Evolutionary conservation across 345 rosid species (phyloP).

Genomic region (Corymbia maculata): DNA sequence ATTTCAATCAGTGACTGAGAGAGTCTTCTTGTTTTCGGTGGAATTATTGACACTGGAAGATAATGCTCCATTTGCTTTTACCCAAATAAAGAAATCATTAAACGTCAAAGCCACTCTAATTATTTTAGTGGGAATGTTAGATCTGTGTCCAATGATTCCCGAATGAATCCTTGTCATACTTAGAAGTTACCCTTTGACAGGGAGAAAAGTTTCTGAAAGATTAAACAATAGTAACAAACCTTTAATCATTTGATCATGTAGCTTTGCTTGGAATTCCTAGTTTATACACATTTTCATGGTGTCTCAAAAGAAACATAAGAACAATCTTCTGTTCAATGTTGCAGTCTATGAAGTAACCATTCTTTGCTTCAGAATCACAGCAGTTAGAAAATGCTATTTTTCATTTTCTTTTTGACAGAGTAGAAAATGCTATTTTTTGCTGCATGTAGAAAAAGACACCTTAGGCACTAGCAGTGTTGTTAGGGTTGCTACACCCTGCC

Average conservation of each 20-base stretch:
- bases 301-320: neutral
- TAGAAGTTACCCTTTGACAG: conserved; percentile 30
- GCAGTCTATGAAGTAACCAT: neutral
- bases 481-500: neutral
- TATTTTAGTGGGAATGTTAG: neutral
- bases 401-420: neutral
- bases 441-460: neutral
- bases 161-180: conserved; percentile 29
- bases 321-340: neutral
- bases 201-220: neutral
- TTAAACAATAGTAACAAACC: neutral
- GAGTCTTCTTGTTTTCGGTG: neutral
- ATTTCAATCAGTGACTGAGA: neutral
- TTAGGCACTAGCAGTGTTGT: neutral
- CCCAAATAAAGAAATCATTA: neutral
- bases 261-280: neutral
- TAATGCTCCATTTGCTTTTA: neutral
- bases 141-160: conserved; percentile 10
- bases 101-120: neutral
- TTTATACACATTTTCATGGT: neutral
- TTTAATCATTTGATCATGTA: conserved; percentile 5
- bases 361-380: neutral
- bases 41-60: neutral
- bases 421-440: neutral
- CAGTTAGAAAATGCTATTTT: neutral